Conservation (phyloP, 2,329 filamentous ascomycete species). For the Periconia sp. region DNA sequence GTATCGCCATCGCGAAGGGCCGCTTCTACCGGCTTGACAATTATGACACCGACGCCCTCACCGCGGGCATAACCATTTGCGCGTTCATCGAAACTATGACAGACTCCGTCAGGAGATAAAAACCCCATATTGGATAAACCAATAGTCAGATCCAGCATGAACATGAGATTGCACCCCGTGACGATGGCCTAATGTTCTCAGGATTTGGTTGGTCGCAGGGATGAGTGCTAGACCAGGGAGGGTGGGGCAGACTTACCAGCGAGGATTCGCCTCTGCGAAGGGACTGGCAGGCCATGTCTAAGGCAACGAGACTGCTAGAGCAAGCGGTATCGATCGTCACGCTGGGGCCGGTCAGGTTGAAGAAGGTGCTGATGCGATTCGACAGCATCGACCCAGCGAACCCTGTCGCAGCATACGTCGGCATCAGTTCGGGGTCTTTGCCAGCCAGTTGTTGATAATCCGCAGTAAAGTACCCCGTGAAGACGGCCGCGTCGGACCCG, state of each 20-base stretch:
- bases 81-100: constrained; percentile 23
- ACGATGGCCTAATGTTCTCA: constrained; percentile 2
- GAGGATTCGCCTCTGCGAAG: no score
- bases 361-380: constrained; percentile 26
- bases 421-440: constrained; percentile 11
- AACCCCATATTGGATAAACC: constrained; percentile 1
- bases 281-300: constrained; percentile 23
- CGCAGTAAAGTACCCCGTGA: neutral
- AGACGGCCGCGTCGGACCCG: constrained; percentile 1
- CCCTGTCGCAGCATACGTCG: constrained; percentile 11
- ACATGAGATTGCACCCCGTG: neutral
- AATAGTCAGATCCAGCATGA: neutral
- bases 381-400: constrained; percentile 3
- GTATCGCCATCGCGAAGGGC: constrained; percentile 24
- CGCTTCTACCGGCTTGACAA: constrained; percentile 24
- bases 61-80: constrained; percentile 23
- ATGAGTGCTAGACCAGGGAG: no score
- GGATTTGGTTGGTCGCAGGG: no score
- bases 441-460: constrained; percentile 9
- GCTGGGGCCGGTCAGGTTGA: constrained; percentile 25
- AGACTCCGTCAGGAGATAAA: constrained; percentile 16
- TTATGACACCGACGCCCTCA: constrained; percentile 21
- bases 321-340: constrained; percentile 32
- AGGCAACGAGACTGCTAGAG: constrained; percentile 22
- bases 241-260: no score